Percentiles rank a stretch among this genome's conserved stretches.
phyloP scores from a whole-genome alignment of 495 filamentous ascomycete species.

The Penicillium crystallinum region DNA sequence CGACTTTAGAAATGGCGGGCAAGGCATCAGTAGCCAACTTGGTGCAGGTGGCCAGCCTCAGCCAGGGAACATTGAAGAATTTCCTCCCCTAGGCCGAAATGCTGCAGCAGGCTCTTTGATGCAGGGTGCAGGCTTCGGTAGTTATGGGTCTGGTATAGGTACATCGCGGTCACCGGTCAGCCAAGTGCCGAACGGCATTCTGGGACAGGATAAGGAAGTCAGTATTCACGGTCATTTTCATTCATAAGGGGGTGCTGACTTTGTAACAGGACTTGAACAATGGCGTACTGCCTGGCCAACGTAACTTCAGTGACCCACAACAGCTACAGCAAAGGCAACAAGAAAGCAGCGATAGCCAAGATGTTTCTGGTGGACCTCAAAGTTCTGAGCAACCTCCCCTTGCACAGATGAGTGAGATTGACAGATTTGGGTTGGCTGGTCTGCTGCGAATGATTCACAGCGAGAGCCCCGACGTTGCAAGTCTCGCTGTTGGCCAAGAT shows the following conservation, averaged over 20 bases:
- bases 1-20: slow-evolving; percentile 55
- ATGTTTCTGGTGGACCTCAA: slow-evolving; percentile 32
- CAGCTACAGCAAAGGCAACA: slow-evolving; percentile 35
- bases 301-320: slow-evolving; percentile 32
- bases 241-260: slow-evolving; percentile 1
- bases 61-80: slow-evolving; percentile 70
- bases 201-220: slow-evolving; percentile 44
- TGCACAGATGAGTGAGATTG: slow-evolving; percentile 70
- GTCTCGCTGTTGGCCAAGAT: slow-evolving; percentile 73
- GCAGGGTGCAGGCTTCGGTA: slow-evolving; percentile 61
- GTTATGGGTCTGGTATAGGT: slow-evolving; percentile 42
- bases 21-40: slow-evolving; percentile 56
- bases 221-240: neutral
- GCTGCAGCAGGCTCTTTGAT: slow-evolving; percentile 57
- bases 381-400: slow-evolving; percentile 54
- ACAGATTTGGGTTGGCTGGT: slow-evolving; percentile 77
- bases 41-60: slow-evolving; percentile 55
- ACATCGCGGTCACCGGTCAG: slow-evolving; percentile 40
- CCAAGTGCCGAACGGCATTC: slow-evolving; percentile 36
- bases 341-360: slow-evolving; percentile 36
- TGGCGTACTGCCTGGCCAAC: slow-evolving; percentile 29
- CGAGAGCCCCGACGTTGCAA: slow-evolving; percentile 68
- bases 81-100: slow-evolving; percentile 73
- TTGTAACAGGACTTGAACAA: slow-evolving; percentile 29
- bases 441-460: slow-evolving; percentile 73